Base-by-base conservation (phyloP, 257 asterid genomes). In the Jacaranda copaia region DNA sequence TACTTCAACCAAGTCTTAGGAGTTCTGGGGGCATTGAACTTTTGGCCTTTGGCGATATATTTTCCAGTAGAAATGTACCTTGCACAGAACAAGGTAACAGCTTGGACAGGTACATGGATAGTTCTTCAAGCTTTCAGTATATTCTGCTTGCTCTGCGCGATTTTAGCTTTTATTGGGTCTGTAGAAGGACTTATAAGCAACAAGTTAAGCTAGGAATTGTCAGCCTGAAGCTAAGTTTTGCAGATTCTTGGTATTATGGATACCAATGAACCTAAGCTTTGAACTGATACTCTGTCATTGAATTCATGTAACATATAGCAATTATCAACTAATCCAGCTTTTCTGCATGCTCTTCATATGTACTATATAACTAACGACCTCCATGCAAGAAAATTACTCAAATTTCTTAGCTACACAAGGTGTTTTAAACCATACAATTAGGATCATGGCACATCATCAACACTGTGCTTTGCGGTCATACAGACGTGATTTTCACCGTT, bases 21-120 rank as follows among this genome's bases (percentile, higher is more conserved):
- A 73, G 73, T 92, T 53, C 61, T 88, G 0, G 96, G 97, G 58
- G 96, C 94, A 11, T 63, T 90, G 70, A 86, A 77, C 40, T 88
- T 90, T 73, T 92, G 94, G 96, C 92, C 97, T 1, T 39, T 90
- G 85, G 86, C 85, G 8, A 82, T 92, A 36, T 90, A 88, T 75
- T 92, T 92, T 73, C 97, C 97, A 0, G 86, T 88, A 2, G 89
- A 90, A 74, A 89, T 92, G 94, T 92, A 83, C 75, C 74, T 89
- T n/a, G 88, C 71, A 58, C 93, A 85, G 81, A 81, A 77, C n/a
- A 85, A 87, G 51, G 82, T 86, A 67, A 75, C 86, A 71, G 48
- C 85, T 56, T 92, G 96, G 97, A 82, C 94, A 9, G 77, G 35
- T 61, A 73, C 58, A n/a, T 87, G 94, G 93, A 64, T 81, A 8